Evolutionary conservation across 768 basidiomycete species (phyloP).

Genomic region (Rhizopogon vinicolor): DNA sequence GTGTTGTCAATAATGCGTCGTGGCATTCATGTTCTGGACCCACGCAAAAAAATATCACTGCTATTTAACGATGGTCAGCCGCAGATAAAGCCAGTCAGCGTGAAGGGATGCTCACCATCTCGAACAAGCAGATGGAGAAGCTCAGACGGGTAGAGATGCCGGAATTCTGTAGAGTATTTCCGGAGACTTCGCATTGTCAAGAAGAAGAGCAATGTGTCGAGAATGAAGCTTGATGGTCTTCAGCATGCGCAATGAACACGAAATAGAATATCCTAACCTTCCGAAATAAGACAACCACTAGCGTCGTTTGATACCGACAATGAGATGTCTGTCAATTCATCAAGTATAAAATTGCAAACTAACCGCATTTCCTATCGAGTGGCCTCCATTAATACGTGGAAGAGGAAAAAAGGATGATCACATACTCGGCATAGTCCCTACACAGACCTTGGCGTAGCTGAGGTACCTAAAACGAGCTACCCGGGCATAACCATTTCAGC

Average conservation of each 20-base stretch:
- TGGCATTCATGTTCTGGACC: not conserved
- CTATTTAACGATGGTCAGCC: not conserved
- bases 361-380: not conserved
- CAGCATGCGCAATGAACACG: no score
- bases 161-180: not conserved
- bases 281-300: no score
- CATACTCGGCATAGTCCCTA: conserved; percentile 6
- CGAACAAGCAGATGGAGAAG: conserved; percentile 14
- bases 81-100: not conserved
- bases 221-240: no score
- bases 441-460: conserved; percentile 9
- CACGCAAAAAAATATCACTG: conserved; percentile 1
- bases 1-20: not conserved
- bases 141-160: not conserved
- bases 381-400: not conserved
- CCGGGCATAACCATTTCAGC: not conserved
- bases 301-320: not conserved
- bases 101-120: conserved; percentile 14
- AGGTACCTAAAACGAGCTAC: conserved; percentile 8
- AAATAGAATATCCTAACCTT: no score
- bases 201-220: no score
- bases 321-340: not conserved
- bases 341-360: not conserved
- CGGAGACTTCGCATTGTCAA: conserved; percentile 4
- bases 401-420: not conserved